Percentiles rank a stretch among this genome's conserved stretches.
Evolutionary conservation across 2,329 filamentous ascomycete genomes (phyloP).

Genomic region (Aphanocladium album): DNA sequence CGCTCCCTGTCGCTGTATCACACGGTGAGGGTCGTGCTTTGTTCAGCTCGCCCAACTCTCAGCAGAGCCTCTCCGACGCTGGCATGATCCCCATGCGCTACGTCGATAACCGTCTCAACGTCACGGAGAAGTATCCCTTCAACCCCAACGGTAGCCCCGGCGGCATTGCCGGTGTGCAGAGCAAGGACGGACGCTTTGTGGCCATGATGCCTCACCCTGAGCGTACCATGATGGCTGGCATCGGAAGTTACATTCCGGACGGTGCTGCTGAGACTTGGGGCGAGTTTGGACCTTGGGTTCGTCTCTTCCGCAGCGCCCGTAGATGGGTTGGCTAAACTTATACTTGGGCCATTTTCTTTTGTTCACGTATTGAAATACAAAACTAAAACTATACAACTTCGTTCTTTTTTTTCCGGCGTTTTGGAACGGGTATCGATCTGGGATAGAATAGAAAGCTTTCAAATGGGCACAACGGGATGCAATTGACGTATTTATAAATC

Average conservation of each 20-base stretch:
- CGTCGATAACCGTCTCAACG: slow-evolving; percentile 67
- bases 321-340: slow-evolving; percentile 67
- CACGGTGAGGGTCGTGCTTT: slow-evolving; percentile 86
- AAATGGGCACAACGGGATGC: not conserved
- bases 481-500: not conserved
- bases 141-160: slow-evolving; percentile 81
- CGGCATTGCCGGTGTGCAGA: slow-evolving; percentile 76
- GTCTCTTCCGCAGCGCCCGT: slow-evolving; percentile 82
- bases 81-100: slow-evolving; percentile 76
- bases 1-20: slow-evolving; percentile 79
- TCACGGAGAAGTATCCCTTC: slow-evolving; percentile 78
- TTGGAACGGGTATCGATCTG: not conserved
- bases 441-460: not conserved
- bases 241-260: slow-evolving; percentile 66
- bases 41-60: slow-evolving; percentile 52
- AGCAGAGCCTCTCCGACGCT: slow-evolving; percentile 53
- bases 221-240: slow-evolving; percentile 76
- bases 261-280: slow-evolving; percentile 62
- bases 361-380: not conserved
- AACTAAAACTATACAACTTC: not conserved
- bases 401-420: not conserved
- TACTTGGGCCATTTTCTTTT: not conserved
- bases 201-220: slow-evolving; percentile 95
- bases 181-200: slow-evolving; percentile 71
- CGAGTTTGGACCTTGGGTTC: slow-evolving; percentile 77